Conservation (phyloP, 257 asterid species). For the Solanum rostratum region DNA sequence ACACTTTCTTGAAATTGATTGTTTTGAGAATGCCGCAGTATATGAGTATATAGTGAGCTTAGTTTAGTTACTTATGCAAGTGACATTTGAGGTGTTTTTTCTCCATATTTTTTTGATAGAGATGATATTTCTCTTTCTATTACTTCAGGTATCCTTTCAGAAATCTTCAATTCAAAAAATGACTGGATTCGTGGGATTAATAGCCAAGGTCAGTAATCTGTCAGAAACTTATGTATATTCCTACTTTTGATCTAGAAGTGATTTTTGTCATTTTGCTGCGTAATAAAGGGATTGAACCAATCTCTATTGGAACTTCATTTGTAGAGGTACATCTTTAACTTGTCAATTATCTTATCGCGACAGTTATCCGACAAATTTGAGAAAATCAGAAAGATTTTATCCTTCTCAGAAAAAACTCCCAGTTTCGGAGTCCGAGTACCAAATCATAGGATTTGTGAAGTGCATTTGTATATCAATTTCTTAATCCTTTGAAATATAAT, state of each 20-base stretch:
- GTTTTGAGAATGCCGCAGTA: background rate
- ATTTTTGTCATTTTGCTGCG: background rate
- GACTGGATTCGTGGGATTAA: conserved; percentile 34
- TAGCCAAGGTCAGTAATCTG: conserved; percentile 51
- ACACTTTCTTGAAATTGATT: background rate
- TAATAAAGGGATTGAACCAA: background rate
- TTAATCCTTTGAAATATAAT: background rate
- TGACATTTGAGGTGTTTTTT: background rate
- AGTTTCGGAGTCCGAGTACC: background rate
- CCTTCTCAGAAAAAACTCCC: background rate
- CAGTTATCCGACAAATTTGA: background rate
- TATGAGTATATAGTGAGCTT: background rate
- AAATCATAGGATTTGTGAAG: background rate
- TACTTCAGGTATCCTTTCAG: conserved; percentile 48
- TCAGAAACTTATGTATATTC: background rate
- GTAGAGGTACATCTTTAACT: background rate
- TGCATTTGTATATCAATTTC: background rate
- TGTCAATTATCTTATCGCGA: background rate
- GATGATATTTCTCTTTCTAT: conserved; percentile 5
- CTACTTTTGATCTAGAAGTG: background rate
- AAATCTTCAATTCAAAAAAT: conserved; percentile 32
- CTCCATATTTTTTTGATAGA: background rate
- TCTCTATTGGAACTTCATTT: background rate
- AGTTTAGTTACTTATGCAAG: background rate
- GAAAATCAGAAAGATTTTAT: background rate